Evolutionary conservation across 2,329 filamentous ascomycete species (phyloP), one percentile per base, ranked within the genome.

Genomic region (Huntiella abstrusa): DNA sequence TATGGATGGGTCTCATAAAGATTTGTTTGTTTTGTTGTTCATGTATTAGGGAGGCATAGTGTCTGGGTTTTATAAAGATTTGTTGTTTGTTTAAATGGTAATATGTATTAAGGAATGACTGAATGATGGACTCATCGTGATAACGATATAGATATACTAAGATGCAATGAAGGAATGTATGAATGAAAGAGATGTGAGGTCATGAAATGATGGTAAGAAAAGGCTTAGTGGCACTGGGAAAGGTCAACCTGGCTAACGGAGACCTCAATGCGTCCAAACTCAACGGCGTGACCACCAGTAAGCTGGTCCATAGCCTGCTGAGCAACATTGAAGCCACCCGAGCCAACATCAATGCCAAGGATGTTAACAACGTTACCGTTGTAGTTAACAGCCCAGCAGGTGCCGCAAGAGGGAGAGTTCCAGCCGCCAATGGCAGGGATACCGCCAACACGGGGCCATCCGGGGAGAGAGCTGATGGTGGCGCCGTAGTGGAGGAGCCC

Each of bases 401-500:
- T 67, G 43, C 75, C 75, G 60, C 75, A 79, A 58, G 64, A 56
- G 43, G 62, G 52, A 3, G 68, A 71, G 64, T 74, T 73, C 70
- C 71, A 77, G 47, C 67, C 66, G 15, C 56, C 57, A n/a, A 79
- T 60, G 45, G 61, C 65, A 5, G 65, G 60, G 15, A 64, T 62
- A 32, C 71, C 75, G 33, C 71, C 75, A 50, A 79, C 68, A 58
- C 67, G 63, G 33, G 71, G 68, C 61, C 71, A 77, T 33, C 53
- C 52, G 12, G 65, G 63, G 53, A 75, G 58, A 28, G 65, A 55
- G 45, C 66, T 65, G 59, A 75, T 71, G 1, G 61, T 73, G 45
- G 61, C 56, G 54, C 66, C 66, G 55, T 66, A 69, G 54, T 70
- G 75, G 52, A 73, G 72, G 51, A 84, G 68, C 49, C 80, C 80